A percentile compares a stretch with the other conserved stretches of the same genome.
phyloP scores from a whole-genome alignment of 768 basidiomycete species.

The Boletus subparvulus region DNA sequence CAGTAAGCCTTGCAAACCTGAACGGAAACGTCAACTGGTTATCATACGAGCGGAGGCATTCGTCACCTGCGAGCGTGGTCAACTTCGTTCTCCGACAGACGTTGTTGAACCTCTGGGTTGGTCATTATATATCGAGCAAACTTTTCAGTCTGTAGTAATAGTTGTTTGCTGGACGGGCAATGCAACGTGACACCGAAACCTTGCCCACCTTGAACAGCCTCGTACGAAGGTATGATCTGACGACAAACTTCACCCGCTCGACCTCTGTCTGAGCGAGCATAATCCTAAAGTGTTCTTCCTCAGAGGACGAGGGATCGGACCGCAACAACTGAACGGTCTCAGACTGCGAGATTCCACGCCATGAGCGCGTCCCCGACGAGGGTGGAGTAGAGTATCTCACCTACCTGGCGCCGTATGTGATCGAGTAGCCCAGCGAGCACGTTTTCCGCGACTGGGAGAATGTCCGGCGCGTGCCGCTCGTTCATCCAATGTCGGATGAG shows the following conservation, averaged over 20 bases:
- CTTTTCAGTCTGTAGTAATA: conserved; percentile 69
- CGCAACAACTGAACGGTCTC: conserved; percentile 75
- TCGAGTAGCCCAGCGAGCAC: conserved; percentile 67
- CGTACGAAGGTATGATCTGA: conserved; percentile 85
- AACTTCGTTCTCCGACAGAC: conserved; percentile 80
- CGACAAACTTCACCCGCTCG: conserved; percentile 90
- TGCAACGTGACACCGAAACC: neutral
- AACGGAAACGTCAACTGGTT: neutral
- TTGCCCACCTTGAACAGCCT: conserved; percentile 73
- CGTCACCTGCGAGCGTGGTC: conserved; percentile 72
- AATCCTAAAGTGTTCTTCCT: conserved; percentile 91
- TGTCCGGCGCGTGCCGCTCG: conserved; percentile 79
- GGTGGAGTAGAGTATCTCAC: conserved; percentile 21
- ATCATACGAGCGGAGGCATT: neutral
- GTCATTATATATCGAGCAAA: conserved; percentile 77
- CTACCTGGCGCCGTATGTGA: conserved; percentile 80
- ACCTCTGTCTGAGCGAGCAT: conserved; percentile 94
- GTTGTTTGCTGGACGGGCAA: neutral
- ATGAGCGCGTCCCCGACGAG: neutral
- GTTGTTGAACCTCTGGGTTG: conserved; percentile 69
- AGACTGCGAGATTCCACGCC: conserved; percentile 46
- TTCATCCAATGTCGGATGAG: conserved; percentile 85
- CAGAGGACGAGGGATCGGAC: conserved; percentile 79
- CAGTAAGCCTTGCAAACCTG: conserved; percentile 76
- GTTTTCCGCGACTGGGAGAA: conserved; percentile 70